Conservation (phyloP, 2,329 filamentous ascomycete species). For the Intubia oerlemansii region DNA sequence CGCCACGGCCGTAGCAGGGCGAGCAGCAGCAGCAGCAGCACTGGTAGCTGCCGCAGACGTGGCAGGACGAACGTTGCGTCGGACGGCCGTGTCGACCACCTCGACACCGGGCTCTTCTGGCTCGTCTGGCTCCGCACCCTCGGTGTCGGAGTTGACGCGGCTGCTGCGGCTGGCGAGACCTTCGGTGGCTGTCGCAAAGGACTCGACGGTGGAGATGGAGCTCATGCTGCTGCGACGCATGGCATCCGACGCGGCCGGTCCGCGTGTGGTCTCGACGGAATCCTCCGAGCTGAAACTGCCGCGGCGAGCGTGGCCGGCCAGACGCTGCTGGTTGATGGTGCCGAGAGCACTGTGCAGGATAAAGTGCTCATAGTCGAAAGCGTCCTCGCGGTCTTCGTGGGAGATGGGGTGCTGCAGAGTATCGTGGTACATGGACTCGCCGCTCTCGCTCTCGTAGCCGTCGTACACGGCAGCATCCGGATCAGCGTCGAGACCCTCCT, state of each 20-base stretch:
- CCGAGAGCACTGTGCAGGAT: slow-evolving; percentile 86
- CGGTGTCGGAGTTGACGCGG: slow-evolving; percentile 8
- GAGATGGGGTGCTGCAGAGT: slow-evolving; percentile 38
- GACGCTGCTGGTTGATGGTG: slow-evolving; percentile 38
- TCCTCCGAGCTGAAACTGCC: slow-evolving; percentile 36
- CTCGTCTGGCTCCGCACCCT: slow-evolving; percentile 1
- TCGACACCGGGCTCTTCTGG: too few species aligned
- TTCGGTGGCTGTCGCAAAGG: slow-evolving; percentile 34
- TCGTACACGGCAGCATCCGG: too few species aligned
- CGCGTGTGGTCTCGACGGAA: slow-evolving; percentile 40
- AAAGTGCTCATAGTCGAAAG: slow-evolving; percentile 92
- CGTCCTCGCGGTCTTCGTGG: slow-evolving; percentile 84
- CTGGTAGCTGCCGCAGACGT: background rate
- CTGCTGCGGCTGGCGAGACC: slow-evolving; percentile 21
- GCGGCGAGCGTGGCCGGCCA: slow-evolving; percentile 22
- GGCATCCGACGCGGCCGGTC: slow-evolving; percentile 13
- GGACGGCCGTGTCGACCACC: too few species aligned
- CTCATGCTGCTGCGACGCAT: slow-evolving; percentile 8
- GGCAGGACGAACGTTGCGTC: too few species aligned
- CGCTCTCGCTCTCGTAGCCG: slow-evolving; percentile 36
- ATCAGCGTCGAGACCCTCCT: too few species aligned
- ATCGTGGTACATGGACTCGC: slow-evolving; percentile 42
- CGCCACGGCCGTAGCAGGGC: background rate
- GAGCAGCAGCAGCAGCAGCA: background rate
- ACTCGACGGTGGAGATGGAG: slow-evolving; percentile 8